Evolutionary conservation across 495 filamentous ascomycete genomes (phyloP).

Genomic region (Massariosphaeria phaeospora): DNA sequence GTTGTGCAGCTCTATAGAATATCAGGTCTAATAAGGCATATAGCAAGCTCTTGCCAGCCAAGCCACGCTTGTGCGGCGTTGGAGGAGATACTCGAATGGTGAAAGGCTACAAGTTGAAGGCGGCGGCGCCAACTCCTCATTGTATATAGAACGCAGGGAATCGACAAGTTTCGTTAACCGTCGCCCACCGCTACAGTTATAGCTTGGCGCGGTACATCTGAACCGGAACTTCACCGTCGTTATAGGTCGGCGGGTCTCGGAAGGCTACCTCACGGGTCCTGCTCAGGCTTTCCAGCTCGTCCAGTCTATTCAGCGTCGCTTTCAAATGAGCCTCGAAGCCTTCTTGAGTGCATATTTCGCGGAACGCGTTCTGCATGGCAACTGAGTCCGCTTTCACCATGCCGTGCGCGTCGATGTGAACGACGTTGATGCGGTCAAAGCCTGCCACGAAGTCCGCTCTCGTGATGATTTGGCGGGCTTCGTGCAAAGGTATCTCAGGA

Average conservation of each 20-base stretch:
- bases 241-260: neutral
- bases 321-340: constrained; percentile 78
- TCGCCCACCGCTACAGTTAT: too few species aligned
- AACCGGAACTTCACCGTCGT: neutral
- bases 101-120: too few species aligned
- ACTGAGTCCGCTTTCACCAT: constrained; percentile 75
- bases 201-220: constrained; percentile 6
- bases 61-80: too few species aligned
- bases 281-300: constrained; percentile 84
- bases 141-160: too few species aligned
- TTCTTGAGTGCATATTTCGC: constrained; percentile 62
- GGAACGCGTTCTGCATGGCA: constrained; percentile 89
- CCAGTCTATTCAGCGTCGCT: constrained; percentile 73
- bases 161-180: too few species aligned
- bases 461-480: constrained; percentile 88
- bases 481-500: constrained; percentile 73
- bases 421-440: constrained; percentile 88
- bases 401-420: constrained; percentile 82
- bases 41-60: too few species aligned
- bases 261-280: constrained; percentile 79
- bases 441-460: constrained; percentile 84
- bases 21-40: too few species aligned
- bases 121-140: too few species aligned
- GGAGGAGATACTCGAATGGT: too few species aligned
- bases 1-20: too few species aligned